phyloP scores from a whole-genome alignment of 169 alveolate genomes.

The Theileria parva region DNA sequence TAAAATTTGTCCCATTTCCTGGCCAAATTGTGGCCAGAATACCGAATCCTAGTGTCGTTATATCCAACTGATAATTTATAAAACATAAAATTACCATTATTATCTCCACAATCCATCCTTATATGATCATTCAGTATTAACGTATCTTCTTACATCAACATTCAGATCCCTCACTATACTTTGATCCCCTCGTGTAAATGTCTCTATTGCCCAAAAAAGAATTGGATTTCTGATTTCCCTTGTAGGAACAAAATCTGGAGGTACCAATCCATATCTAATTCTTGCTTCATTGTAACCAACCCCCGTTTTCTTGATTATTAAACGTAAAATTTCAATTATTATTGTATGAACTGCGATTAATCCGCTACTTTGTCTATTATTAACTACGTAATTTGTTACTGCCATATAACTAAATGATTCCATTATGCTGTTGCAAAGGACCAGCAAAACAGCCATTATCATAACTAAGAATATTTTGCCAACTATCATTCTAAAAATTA shows the following conservation, averaged over 20 bases:
- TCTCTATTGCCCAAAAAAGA: background rate
- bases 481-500: background rate
- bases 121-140: background rate
- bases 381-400: background rate
- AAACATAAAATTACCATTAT: no score
- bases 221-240: background rate
- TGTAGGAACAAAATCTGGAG: background rate
- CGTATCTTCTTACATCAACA: background rate
- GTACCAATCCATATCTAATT: background rate
- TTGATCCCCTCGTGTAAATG: background rate
- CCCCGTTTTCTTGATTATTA: background rate
- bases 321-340: background rate
- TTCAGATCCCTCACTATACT: background rate
- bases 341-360: background rate
- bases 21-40: no score
- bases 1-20: no score
- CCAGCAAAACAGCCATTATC: background rate
- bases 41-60: no score
- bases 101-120: background rate
- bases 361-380: background rate
- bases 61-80: no score
- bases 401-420: slow-evolving; percentile 14
- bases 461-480: background rate
- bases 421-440: background rate
- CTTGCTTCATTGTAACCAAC: slow-evolving; percentile 2